A percentile compares a stretch with the other conserved stretches of the same genome.
These are phyloP conservation scores for Exophiala xenobiotica DNA, from an alignment of 2,329 filamentous ascomycete genomes.

Conservation along the genomic window DNA sequence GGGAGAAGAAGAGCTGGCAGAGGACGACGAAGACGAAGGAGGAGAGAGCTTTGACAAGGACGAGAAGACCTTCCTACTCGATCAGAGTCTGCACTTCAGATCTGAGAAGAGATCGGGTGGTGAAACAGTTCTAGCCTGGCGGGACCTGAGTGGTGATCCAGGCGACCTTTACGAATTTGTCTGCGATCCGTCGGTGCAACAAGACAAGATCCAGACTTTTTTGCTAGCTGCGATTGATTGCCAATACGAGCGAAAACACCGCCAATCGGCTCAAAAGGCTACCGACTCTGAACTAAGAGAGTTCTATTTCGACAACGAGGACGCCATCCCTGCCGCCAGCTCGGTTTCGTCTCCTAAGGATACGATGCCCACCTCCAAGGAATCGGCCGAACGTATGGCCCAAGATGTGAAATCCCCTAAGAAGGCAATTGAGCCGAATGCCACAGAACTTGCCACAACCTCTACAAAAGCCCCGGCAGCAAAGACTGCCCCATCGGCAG, in stretches of 20 bases:
- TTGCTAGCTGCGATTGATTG: conserved; percentile 82
- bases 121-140: conserved; percentile 89
- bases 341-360: conserved; percentile 52
- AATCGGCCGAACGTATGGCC: conserved; percentile 46
- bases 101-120: conserved; percentile 76
- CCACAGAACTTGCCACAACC: conserved; percentile 40
- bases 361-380: conserved; percentile 38
- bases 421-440: conserved; percentile 37
- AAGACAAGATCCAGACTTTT: conserved; percentile 74
- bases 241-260: conserved; percentile 96
- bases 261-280: conserved; percentile 74
- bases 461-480: conserved; percentile 62
- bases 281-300: conserved; percentile 77
- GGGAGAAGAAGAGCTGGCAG: conserved; percentile 88
- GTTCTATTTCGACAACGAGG: conserved; percentile 72
- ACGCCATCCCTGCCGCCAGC: conserved; percentile 60
- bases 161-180: conserved; percentile 98
- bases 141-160: conserved; percentile 86
- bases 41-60: conserved; percentile 84
- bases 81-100: conserved; percentile 84
- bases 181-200: conserved; percentile 72
- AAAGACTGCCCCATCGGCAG: conserved; percentile 62
- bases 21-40: conserved; percentile 82
- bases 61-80: conserved; percentile 96
- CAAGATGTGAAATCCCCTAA: conserved; percentile 45